Base-by-base conservation (phyloP, 495 filamentous ascomycete species). In the Pseudoneurospora amorphoporcata region DNA sequence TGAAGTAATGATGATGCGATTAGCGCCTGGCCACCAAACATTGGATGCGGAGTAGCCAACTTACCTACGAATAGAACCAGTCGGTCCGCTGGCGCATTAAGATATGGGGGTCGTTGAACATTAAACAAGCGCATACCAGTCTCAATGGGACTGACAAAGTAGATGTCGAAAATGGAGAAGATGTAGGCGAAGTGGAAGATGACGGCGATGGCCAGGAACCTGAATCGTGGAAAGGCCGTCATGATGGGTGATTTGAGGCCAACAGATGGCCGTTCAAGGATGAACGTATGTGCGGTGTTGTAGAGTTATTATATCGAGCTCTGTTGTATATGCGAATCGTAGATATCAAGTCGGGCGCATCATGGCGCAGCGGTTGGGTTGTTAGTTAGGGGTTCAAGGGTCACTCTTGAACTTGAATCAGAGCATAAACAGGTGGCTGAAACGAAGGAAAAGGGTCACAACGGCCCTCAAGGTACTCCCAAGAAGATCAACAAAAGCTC, bases 81-180 rank as follows among this genome's bases (percentile, higher is more conserved):
- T 70, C 96, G 89, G 82, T 93, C 91, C 6, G 96, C 94, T 37
- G 95, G 95, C 16, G 94, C 88, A 80, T 90, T 88, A n/a, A 78
- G 80, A 45, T 83, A 84, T 29, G 82, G 72, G 42, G 89, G 83
- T 69, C 91, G 84, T 65, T 94, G 89, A 47, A 95, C 86, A 41
- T 82, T 82, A 82, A 92, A 95, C 69, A 92, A 86, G 75, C 86
- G 88, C 96, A 99, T 98, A 77, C 96, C 96, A 86, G 89, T 91
- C 43, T 98, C 96, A 75, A 99, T 96, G 19, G 96, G 96, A 78
- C 94, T 97, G 75, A 98, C 93, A 80, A 99, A 99, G 83, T 99
- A 99, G 74, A 98, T 97, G 80, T 98, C 96, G 81, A 99, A 99
- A 75, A 99, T 99, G 41, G 95, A 97, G 77, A 90, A 94, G 73